Percentiles rank a stretch among this genome's conserved stretches.
These are phyloP conservation scores for Scedosporium boydii DNA, from an alignment of 2,329 filamentous ascomycete genomes.

Conservation along the genomic window DNA sequence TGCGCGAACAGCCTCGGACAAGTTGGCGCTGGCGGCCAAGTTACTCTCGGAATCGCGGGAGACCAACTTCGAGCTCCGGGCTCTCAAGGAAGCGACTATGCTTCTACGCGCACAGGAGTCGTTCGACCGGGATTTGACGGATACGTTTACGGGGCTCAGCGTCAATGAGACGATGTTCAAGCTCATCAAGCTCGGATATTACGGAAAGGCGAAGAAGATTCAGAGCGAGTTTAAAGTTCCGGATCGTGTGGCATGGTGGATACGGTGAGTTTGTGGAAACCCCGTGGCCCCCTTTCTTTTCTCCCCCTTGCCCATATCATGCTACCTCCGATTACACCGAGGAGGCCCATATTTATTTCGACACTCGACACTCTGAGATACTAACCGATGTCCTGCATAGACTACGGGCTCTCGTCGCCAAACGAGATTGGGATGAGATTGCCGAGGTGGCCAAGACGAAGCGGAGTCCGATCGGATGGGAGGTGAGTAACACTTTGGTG, in stretches of 20 bases:
- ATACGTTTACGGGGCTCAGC: slow-evolving; percentile 70
- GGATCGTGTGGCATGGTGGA: slow-evolving; percentile 87
- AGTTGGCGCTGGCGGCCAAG: slow-evolving; percentile 77
- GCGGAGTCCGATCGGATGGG: slow-evolving; percentile 93
- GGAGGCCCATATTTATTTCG: neutral
- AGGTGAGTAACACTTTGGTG: slow-evolving; percentile 45
- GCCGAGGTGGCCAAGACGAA: slow-evolving; percentile 72
- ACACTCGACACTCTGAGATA: neutral
- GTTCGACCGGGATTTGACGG: slow-evolving; percentile 74
- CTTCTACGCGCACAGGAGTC: slow-evolving; percentile 79
- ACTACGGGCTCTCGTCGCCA: slow-evolving; percentile 78
- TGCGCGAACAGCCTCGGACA: slow-evolving; percentile 64
- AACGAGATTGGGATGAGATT: slow-evolving; percentile 84
- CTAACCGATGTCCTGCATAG: slow-evolving; percentile 31
- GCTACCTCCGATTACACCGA: neutral
- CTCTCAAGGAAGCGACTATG: slow-evolving; percentile 69
- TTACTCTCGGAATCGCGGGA: slow-evolving; percentile 79
- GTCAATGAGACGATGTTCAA: slow-evolving; percentile 90
- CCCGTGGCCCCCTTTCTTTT: neutral
- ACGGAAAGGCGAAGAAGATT: slow-evolving; percentile 77
- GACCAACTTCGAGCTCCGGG: slow-evolving; percentile 59
- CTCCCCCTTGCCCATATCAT: neutral
- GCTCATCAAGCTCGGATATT: slow-evolving; percentile 71
- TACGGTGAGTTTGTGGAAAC: slow-evolving; percentile 34
- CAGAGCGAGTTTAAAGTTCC: slow-evolving; percentile 88